A percentile compares a stretch with the other conserved stretches of the same genome.
Conservation (phyloP, 768 basidiomycete species). For the Suillus fuscotomentosus region DNA sequence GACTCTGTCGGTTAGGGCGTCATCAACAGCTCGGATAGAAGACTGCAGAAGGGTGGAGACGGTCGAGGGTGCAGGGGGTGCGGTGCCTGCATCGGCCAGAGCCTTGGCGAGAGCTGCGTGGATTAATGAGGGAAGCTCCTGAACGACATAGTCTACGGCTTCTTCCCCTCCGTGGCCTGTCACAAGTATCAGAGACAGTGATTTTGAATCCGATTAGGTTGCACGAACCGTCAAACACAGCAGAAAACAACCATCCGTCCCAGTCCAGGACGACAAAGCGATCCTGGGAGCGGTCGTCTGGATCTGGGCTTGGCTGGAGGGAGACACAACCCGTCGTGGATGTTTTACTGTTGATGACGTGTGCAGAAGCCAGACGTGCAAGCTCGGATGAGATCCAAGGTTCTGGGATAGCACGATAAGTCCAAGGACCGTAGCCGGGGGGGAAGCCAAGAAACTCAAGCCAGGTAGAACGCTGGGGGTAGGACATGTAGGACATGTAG, state of each 20-base stretch:
- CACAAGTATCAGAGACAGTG: constrained; percentile 1
- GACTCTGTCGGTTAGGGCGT: constrained; percentile 34
- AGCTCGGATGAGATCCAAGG: constrained; percentile 41
- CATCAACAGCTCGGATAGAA: constrained; percentile 39
- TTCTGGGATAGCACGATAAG: constrained; percentile 36
- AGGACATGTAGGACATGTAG: neutral
- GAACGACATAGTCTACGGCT: constrained; percentile 40
- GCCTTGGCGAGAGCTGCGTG: constrained; percentile 25
- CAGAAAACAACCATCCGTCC: constrained; percentile 43
- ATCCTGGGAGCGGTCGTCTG: constrained; percentile 43
- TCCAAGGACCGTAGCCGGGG: constrained; percentile 17
- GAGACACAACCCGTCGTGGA: constrained; percentile 39
- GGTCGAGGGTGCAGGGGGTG: constrained; percentile 8
- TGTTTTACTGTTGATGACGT: constrained; percentile 13
- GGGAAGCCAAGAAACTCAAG: constrained; percentile 3
- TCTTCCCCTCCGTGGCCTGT: constrained; percentile 48
- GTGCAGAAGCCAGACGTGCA: constrained; percentile 35
- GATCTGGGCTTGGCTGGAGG: constrained; percentile 47
- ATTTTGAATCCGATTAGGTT: constrained; percentile 1
- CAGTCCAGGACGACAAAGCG: constrained; percentile 42
- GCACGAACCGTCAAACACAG: constrained; percentile 46
- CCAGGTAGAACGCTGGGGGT: neutral
- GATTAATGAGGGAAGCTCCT: constrained; percentile 33
- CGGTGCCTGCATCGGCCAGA: constrained; percentile 5
- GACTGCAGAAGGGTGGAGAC: constrained; percentile 34